Base-by-base conservation (phyloP, 83 land plant genomes). In the Isoetes engelmannii region DNA sequence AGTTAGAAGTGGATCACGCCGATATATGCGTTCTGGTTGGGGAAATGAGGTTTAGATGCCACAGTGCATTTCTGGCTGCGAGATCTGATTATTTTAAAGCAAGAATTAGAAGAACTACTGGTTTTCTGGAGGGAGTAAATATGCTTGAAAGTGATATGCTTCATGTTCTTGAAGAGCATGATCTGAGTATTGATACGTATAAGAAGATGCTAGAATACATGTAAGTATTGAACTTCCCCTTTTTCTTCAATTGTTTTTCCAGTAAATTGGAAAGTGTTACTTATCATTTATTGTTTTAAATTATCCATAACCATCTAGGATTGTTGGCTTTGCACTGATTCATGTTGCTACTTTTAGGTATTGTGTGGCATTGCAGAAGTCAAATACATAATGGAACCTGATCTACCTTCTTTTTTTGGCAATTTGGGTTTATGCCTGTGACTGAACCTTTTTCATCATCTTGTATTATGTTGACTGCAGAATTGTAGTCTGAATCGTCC, bases 171-270 rank as follows among this genome's bases (percentile, higher is more conserved):
- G 85, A 80, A 72, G 97, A 92, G 57, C 81, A 85, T 73, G 97
- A 89, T 67, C 60, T 92, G 79, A 92, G 86, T 69, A 56, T 59
- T 3, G 89, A 84, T 51, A 79, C 89, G 70, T 92, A 89, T 84
- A 86, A 89, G 72, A 87, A 87, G 73, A 77, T 92, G 81, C 76
- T 92, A 28, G 94, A 92, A 68, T 92, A 85, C 73, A 92, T 92
- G 97, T 92, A 84, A 79, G 91, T 79, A 6, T 55, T 28, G 48
- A 13, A 60, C 28, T 3, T 13, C 20, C 12, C 20, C 19, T 60
- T 15, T 60, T 1, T 13, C 19, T 60, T 8, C 28, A 8, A 15
- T 13, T 60, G 63, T 13, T 8, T 60, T 15, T 60, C 28, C 54
- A 28, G 37, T 28, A 28, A 3, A 3, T 51, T 51, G 12, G 54